Evolutionary conservation across 129 eudicot genomes (phyloP).

Genomic region (Escallonia rubra): DNA sequence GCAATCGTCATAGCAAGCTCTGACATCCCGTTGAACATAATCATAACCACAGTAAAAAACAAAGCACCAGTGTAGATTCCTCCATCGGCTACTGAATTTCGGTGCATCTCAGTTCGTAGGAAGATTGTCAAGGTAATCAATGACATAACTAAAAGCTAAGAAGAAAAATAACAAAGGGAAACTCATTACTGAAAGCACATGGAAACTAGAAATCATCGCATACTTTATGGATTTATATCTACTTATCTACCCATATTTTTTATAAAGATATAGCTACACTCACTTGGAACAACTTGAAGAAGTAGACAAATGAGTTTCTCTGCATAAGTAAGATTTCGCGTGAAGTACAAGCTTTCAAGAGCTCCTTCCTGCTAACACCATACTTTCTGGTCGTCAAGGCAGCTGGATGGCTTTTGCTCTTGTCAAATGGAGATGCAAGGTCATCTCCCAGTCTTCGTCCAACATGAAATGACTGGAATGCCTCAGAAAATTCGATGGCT

Average conservation of each 20-base stretch:
- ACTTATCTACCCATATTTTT: too few species aligned
- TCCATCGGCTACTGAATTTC: constrained; percentile 1
- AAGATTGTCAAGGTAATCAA: constrained; percentile 15
- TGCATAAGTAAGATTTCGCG: constrained; percentile 62
- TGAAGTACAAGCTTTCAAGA: constrained; percentile 45
- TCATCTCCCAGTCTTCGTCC: constrained; percentile 38
- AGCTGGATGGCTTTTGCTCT: constrained; percentile 62
- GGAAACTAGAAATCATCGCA: too few species aligned
- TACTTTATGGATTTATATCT: too few species aligned
- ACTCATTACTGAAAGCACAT: too few species aligned
- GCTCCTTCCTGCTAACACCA: constrained; percentile 46
- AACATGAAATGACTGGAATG: constrained; percentile 48
- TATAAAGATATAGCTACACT: neutral
- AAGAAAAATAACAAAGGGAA: neutral
- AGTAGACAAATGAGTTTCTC: constrained; percentile 55
- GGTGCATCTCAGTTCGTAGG: constrained; percentile 6
- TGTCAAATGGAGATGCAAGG: constrained; percentile 41
- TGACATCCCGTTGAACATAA: constrained; percentile 46
- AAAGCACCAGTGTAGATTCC: constrained; percentile 11
- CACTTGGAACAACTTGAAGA: constrained; percentile 50
- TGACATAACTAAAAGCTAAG: neutral
- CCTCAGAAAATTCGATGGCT: constrained; percentile 53
- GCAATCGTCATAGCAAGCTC: constrained; percentile 62
- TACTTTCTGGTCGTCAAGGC: constrained; percentile 55
- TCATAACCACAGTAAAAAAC: constrained; percentile 1